Base-by-base conservation (phyloP, 2,329 filamentous ascomycete genomes). In the Chaetomium olivaceum region DNA sequence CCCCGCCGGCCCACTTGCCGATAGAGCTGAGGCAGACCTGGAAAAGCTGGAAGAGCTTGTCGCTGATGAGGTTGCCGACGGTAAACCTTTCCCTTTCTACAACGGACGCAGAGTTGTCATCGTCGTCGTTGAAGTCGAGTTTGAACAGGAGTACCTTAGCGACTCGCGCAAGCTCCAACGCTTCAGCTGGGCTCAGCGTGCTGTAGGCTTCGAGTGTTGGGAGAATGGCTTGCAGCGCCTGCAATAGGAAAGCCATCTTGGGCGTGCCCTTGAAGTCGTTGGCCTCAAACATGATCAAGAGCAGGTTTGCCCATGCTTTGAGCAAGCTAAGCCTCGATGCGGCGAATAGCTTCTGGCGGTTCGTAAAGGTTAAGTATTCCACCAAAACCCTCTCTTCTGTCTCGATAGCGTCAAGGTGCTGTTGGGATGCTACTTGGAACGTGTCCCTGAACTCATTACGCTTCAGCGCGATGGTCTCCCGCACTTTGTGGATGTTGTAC, bases 31-130 rank as follows among this genome's bases (percentile, higher is more conserved):
- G 82, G 68, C 91, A 93, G 48, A 92, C 87, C 68, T 96, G 91
- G 82, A 99, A 97, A 4, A 98, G 85, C 74, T 97, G 91, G 74
- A 93, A 93, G 0, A 98, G 83, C 73, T 95, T 92, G 75, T 98
- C 94, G 74, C 92, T 91, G 39, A 95, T 88, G 29, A 94, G 83
- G 58, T 70, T 70, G 51, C 69, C 68, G 36, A 70, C 52, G 21
- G 68, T 66, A 9, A 69, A 66, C 39, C 77, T 80, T 56, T 80
- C 74, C 62, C 79, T 79, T 68, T 86, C 81, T 14, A 75, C 71
- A 52, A 78, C 74, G 25, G 71, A 69, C 68, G 71, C 74, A 8
- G 76, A 74, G 9, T 61, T 50, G 55, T 62, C 66, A 21, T 29
- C 71, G 1, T 76, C 66, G 23, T 76, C 72, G 5, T 77, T 76